Evolutionary conservation across 768 basidiomycete species (phyloP).

Genomic region (Pisolithus albus): DNA sequence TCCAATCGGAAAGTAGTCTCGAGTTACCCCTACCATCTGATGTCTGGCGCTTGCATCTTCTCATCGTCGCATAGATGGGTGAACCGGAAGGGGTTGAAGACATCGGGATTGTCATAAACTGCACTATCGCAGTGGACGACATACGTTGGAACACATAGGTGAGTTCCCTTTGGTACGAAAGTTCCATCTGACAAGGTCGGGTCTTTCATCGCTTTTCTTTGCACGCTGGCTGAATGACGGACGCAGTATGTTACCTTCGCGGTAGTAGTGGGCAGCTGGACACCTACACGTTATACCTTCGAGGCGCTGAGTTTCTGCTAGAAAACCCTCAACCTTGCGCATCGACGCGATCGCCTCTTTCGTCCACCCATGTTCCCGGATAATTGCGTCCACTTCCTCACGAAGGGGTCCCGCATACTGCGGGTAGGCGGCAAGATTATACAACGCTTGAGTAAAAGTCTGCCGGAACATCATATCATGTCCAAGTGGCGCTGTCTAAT

Average conservation of each 20-base stretch:
- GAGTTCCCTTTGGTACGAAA: conserved; percentile 28
- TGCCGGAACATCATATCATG: conserved; percentile 2
- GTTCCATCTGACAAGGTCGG: conserved; percentile 34
- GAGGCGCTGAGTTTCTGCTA: conserved; percentile 31
- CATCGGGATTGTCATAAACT: conserved; percentile 27
- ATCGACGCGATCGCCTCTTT: conserved; percentile 23
- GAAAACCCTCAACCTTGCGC: conserved; percentile 35
- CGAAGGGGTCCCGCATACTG: conserved; percentile 30
- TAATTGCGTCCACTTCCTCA: conserved; percentile 29
- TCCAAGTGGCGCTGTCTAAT: background rate
- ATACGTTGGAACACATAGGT: conserved; percentile 16
- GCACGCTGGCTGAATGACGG: no score
- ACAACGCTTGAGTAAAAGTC: conserved; percentile 31
- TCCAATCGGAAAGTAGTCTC: conserved; percentile 34
- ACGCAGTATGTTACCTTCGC: no score
- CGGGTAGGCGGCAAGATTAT: conserved; percentile 31
- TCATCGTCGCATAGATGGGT: conserved; percentile 27
- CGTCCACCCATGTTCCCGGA: conserved; percentile 25
- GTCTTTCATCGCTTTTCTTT: conserved; percentile 21
- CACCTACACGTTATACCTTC: conserved; percentile 14
- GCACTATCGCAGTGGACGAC: conserved; percentile 15
- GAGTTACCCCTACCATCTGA: conserved; percentile 30
- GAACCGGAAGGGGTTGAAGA: conserved; percentile 47
- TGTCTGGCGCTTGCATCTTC: conserved; percentile 27
- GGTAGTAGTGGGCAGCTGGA: no score